Percentiles rank a stretch among this genome's conserved stretches.
Conservation (phyloP, 2,329 filamentous ascomycete genomes). For the Calonectria pseudoreteaudii region DNA sequence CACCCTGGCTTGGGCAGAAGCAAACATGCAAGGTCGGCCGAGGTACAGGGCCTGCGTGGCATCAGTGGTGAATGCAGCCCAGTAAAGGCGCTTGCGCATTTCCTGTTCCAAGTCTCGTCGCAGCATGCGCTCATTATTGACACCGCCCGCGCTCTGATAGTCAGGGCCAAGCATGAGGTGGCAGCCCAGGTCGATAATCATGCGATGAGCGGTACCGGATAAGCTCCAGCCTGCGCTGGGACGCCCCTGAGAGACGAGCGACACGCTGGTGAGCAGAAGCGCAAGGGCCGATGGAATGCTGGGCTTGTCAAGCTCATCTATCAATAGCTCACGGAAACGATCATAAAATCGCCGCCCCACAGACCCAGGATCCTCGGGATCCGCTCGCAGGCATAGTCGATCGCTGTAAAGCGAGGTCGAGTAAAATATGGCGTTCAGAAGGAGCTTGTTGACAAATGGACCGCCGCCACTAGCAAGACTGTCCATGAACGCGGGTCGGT, state of each 20-base stretch:
- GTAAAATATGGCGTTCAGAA: conserved; percentile 56
- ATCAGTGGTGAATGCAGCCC: conserved; percentile 50
- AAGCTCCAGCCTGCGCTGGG: conserved; percentile 51
- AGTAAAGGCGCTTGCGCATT: conserved; percentile 50
- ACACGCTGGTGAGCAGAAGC: conserved; percentile 47
- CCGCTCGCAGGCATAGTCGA: conserved; percentile 47
- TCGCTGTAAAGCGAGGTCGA: conserved; percentile 54
- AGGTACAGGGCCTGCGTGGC: conserved; percentile 49
- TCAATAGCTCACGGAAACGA: conserved; percentile 50
- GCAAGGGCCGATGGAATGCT: conserved; percentile 53
- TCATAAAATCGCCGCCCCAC: conserved; percentile 52
- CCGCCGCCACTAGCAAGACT: conserved; percentile 49
- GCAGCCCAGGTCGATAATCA: conserved; percentile 53
- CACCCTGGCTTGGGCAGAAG: conserved; percentile 47
- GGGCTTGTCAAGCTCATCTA: conserved; percentile 47
- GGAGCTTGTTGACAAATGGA: conserved; percentile 51
- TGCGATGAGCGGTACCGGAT: conserved; percentile 52
- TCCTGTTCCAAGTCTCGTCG: conserved; percentile 46
- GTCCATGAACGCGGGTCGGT: conserved; percentile 54
- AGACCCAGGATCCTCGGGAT: conserved; percentile 48
- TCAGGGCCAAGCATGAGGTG: conserved; percentile 48
- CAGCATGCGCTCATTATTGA: conserved; percentile 42
- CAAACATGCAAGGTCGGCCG: conserved; percentile 48
- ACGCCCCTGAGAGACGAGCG: conserved; percentile 48
- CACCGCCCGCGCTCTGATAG: conserved; percentile 40